Evolutionary conservation across 2,329 filamentous ascomycete genomes (phyloP).

Genomic region (Aspergillus pseudotamarii): DNA sequence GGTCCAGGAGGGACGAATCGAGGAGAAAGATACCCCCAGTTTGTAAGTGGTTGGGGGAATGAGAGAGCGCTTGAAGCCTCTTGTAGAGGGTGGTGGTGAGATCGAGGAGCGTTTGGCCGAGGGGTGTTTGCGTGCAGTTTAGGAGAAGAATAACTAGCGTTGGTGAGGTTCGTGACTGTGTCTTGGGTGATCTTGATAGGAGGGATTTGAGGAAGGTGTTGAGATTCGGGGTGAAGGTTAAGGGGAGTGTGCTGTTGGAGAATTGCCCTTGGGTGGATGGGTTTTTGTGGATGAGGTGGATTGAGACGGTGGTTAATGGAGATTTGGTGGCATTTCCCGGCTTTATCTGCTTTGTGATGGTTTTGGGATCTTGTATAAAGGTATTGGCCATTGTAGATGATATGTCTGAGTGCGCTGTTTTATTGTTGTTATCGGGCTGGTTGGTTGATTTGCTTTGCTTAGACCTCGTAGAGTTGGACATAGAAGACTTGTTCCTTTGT

Average conservation of each 20-base stretch:
- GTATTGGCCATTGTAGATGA: not conserved
- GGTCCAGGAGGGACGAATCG: constrained; percentile 26
- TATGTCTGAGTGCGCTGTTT: not conserved
- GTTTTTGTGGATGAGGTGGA: not conserved
- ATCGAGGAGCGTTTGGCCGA: constrained; percentile 28
- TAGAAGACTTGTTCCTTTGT: not conserved
- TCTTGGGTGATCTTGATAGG: constrained; percentile 5
- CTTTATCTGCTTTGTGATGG: not conserved
- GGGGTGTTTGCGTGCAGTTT: constrained; percentile 19
- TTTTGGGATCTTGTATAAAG: not conserved
- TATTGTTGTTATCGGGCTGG: not conserved
- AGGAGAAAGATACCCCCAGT: constrained; percentile 40
- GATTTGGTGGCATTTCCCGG: not conserved
- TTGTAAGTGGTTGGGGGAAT: not conserved
- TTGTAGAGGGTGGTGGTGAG: constrained; percentile 22
- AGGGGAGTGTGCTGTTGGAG: not conserved
- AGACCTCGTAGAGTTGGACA: not conserved
- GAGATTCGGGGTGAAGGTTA: not conserved
- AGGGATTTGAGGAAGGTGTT: constrained; percentile 10
- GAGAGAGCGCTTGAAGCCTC: constrained; percentile 4
- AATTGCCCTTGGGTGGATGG: not conserved
- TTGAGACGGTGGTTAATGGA: constrained; percentile 1
- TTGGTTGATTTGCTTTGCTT: not conserved
- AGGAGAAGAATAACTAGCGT: constrained; percentile 33
- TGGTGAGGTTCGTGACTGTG: not conserved